A percentile compares a stretch with the other conserved stretches of the same genome.
These are phyloP conservation scores for Aphanomyces euteiches DNA, from an alignment of 352 stramenopile species.

Conservation along the genomic window DNA sequence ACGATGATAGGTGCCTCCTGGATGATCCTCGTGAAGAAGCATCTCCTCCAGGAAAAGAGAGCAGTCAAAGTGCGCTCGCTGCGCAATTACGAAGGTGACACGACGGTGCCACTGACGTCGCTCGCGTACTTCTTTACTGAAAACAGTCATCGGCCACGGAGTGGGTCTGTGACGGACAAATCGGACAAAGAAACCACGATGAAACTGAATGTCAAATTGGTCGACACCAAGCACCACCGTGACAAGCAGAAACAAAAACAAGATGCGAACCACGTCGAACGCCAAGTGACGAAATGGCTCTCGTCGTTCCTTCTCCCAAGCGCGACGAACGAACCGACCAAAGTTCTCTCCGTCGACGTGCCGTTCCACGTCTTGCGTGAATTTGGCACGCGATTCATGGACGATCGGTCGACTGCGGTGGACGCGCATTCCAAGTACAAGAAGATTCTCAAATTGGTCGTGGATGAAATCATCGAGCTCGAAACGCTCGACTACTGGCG, in stretches of 20 bases:
- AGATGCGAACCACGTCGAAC: constrained; percentile 74
- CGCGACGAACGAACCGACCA: constrained; percentile 71
- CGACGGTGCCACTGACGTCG: constrained; percentile 56
- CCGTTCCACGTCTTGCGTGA: constrained; percentile 75
- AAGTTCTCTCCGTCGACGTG: constrained; percentile 76
- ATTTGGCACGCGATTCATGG: constrained; percentile 79
- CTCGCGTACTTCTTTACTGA: constrained; percentile 67
- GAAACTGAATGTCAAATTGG: constrained; percentile 59
- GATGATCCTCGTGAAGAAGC: constrained; percentile 85
- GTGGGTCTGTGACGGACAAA: neutral
- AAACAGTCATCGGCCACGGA: neutral
- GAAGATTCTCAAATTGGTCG: constrained; percentile 77
- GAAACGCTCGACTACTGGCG: constrained; percentile 46
- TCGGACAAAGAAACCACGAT: constrained; percentile 16
- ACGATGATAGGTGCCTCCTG: constrained; percentile 66
- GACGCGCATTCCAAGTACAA: constrained; percentile 69
- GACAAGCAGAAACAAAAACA: constrained; percentile 51
- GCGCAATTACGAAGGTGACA: constrained; percentile 65
- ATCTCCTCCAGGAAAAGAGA: constrained; percentile 80
- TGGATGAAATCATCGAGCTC: constrained; percentile 66
- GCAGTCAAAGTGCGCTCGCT: constrained; percentile 77
- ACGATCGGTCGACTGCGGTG: constrained; percentile 49
- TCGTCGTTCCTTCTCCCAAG: constrained; percentile 65
- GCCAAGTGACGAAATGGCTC: constrained; percentile 85
- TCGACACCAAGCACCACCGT: constrained; percentile 66